Evolutionary conservation across 768 basidiomycete genomes (phyloP).

Genomic region (Paxillus involutus): DNA sequence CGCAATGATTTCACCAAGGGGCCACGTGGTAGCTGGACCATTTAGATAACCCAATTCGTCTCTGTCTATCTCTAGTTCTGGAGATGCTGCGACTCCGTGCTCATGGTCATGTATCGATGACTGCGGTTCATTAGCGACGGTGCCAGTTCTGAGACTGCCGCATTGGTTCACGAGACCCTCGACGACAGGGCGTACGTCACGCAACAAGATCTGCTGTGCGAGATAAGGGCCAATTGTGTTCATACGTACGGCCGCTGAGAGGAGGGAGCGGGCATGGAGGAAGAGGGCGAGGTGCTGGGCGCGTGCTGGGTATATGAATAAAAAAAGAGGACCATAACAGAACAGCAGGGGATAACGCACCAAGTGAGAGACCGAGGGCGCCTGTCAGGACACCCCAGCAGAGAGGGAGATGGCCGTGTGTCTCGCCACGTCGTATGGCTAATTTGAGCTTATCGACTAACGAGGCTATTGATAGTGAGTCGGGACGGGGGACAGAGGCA

Average conservation of each 20-base stretch:
- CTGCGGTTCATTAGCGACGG: slow-evolving; percentile 11
- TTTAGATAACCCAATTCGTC: slow-evolving; percentile 28
- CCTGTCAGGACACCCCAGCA: slow-evolving; percentile 90
- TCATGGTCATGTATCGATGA: too few species aligned
- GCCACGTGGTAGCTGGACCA: slow-evolving; percentile 92
- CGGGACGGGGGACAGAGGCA: slow-evolving; percentile 12
- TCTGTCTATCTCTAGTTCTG: neutral
- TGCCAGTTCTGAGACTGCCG: slow-evolving; percentile 48
- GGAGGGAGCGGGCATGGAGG: slow-evolving; percentile 83
- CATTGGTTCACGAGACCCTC: slow-evolving; percentile 49
- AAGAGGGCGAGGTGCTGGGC: slow-evolving; percentile 89
- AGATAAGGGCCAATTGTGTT: slow-evolving; percentile 93
- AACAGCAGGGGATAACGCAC: slow-evolving; percentile 39
- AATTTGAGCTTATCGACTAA: slow-evolving; percentile 73
- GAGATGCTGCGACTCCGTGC: neutral
- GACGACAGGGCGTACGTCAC: slow-evolving; percentile 68
- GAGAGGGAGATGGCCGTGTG: slow-evolving; percentile 80
- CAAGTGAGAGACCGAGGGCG: slow-evolving; percentile 68
- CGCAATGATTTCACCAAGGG: slow-evolving; percentile 89
- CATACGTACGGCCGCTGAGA: slow-evolving; percentile 90
- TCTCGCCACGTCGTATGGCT: slow-evolving; percentile 59
- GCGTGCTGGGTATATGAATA: slow-evolving; percentile 52
- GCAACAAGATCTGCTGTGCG: slow-evolving; percentile 83
- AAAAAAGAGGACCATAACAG: neutral
- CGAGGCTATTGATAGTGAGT: slow-evolving; percentile 8